phyloP scores from a whole-genome alignment of 495 filamentous ascomycete species.

The Hypoxylon trugodes region DNA sequence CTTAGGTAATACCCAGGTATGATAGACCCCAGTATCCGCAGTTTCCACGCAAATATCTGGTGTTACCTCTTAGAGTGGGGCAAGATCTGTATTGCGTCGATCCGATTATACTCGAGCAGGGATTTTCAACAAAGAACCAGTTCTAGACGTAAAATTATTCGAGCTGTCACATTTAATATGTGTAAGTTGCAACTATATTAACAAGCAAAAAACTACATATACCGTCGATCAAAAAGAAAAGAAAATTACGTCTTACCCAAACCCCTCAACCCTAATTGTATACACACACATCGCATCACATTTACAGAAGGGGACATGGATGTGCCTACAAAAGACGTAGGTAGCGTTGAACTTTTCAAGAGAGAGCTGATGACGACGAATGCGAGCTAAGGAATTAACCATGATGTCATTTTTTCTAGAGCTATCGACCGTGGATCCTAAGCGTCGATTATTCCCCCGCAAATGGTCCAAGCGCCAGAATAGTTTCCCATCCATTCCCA shows the following conservation, averaged over 20 bases:
- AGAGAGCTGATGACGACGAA: constrained; percentile 28
- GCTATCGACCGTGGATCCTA: not conserved
- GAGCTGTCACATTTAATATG: constrained; percentile 6
- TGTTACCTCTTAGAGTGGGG: constrained; percentile 18
- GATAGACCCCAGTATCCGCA: not conserved
- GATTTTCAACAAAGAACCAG: constrained; percentile 13
- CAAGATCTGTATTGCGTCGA: constrained; percentile 12
- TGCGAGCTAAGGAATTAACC: constrained; percentile 19
- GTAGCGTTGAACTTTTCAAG: not conserved
- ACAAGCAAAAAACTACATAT: not conserved
- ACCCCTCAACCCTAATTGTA: not conserved
- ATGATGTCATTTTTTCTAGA: constrained; percentile 37
- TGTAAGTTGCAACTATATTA: too few relatives aligned
- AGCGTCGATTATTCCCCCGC: not conserved
- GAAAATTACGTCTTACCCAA: not conserved
- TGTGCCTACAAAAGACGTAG: not conserved
- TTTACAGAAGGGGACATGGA: constrained; percentile 25
- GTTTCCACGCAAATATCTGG: constrained; percentile 4
- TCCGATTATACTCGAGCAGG: constrained; percentile 18
- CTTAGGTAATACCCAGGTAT: not conserved
- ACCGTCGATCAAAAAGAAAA: not conserved
- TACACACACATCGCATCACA: constrained; percentile 23
- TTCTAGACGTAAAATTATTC: not conserved
- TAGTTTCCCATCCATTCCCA: not conserved
- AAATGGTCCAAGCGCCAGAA: constrained; percentile 8